These are phyloP conservation scores for Trichoderma gracile DNA, from an alignment of 2,329 filamentous ascomycete genomes.

Conservation along the genomic window DNA sequence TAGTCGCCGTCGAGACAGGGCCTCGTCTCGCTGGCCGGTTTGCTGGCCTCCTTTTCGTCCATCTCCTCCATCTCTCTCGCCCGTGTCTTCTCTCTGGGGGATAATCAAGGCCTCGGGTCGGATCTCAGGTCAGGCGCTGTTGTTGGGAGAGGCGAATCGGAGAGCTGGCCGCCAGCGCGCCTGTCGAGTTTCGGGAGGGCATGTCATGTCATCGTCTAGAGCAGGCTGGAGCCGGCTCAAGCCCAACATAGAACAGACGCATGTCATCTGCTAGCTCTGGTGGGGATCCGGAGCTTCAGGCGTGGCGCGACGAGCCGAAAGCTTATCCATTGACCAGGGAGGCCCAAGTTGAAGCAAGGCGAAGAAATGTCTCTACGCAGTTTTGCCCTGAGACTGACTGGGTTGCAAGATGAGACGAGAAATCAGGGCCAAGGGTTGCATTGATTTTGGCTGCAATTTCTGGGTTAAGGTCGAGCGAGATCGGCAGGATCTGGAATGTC, in stretches of 20 bases:
- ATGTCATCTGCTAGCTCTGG: constrained; percentile 7
- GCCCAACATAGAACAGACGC: constrained; percentile 16
- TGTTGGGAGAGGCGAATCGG: constrained; percentile 6
- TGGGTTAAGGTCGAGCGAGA: background rate
- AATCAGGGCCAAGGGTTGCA: background rate
- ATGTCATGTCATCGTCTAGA: constrained; percentile 23
- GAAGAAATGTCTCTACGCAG: too few relatives aligned
- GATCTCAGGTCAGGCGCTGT: background rate
- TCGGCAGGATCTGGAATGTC: constrained; percentile 19
- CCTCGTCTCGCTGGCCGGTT: background rate
- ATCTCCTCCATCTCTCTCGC: background rate
- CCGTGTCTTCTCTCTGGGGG: background rate
- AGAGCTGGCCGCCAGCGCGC: background rate
- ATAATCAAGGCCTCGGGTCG: background rate
- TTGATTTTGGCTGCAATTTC: background rate
- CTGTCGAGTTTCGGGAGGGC: background rate
- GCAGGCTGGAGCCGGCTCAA: constrained; percentile 22
- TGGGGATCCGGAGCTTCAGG: constrained; percentile 16
- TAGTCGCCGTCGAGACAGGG: constrained; percentile 37
- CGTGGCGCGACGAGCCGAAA: constrained; percentile 17
- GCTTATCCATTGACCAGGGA: background rate
- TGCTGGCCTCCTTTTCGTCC: constrained; percentile 3
- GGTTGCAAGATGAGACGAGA: too few relatives aligned
- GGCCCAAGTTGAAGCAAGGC: background rate
- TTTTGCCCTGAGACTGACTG: too few relatives aligned